Conservation (phyloP, 2,329 filamentous ascomycete species). For the Ophioceras dolichostomum region DNA sequence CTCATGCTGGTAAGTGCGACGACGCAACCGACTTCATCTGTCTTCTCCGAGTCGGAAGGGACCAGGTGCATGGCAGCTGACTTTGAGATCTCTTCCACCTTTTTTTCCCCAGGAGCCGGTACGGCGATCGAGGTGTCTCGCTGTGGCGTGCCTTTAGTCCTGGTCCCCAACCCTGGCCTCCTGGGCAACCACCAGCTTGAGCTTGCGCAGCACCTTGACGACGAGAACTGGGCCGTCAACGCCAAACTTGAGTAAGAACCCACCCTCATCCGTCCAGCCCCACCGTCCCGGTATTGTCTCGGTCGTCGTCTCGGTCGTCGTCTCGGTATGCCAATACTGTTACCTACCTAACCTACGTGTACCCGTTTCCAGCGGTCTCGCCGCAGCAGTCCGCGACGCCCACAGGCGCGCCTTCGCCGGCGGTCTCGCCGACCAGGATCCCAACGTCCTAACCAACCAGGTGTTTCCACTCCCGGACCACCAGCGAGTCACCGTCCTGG, state of each 20-base stretch:
- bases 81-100: neutral
- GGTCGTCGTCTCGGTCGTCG: too few relatives aligned
- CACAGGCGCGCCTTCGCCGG: slow-evolving; percentile 1
- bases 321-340: too few relatives aligned
- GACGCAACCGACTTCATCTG: too few relatives aligned
- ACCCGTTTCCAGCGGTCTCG: slow-evolving; percentile 10
- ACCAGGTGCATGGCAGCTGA: too few relatives aligned
- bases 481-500: slow-evolving; percentile 18
- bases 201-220: slow-evolving; percentile 64
- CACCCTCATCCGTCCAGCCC: too few relatives aligned
- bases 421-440: neutral
- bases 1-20: slow-evolving; percentile 70
- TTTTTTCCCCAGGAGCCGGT: slow-evolving; percentile 55
- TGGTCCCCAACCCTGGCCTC: slow-evolving; percentile 74
- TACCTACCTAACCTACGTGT: too few relatives aligned
- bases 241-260: slow-evolving; percentile 51
- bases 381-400: slow-evolving; percentile 10
- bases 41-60: too few relatives aligned
- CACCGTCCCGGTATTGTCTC: too few relatives aligned
- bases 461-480: slow-evolving; percentile 14
- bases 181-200: slow-evolving; percentile 88
- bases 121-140: slow-evolving; percentile 77
- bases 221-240: slow-evolving; percentile 65
- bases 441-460: neutral
- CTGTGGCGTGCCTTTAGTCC: slow-evolving; percentile 63